These are phyloP conservation scores for Sarcomyxa edulis DNA, from an alignment of 768 basidiomycete species.

Conservation along the genomic window DNA sequence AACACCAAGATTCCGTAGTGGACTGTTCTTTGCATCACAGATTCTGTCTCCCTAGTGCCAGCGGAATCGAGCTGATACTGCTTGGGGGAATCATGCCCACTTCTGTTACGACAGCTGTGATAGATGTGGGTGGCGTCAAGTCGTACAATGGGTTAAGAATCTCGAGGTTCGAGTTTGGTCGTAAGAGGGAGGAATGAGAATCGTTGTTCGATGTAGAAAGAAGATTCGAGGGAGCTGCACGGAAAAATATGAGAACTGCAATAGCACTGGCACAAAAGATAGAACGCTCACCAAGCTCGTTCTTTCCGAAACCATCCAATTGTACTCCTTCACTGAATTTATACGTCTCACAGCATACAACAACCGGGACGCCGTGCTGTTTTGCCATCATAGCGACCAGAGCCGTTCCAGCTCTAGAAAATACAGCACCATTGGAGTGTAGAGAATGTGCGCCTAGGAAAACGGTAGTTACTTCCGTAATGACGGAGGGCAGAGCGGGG, in stretches of 20 bases:
- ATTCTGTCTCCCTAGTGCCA: constrained; percentile 49
- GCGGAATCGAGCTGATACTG: constrained; percentile 79
- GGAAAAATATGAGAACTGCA: no score
- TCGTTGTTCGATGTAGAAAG: constrained; percentile 21
- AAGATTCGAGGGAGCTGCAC: constrained; percentile 28
- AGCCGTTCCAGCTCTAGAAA: constrained; percentile 91
- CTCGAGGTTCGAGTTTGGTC: constrained; percentile 53
- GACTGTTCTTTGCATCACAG: no score
- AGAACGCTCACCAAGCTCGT: constrained; percentile 74
- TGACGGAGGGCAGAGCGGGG: constrained; percentile 73
- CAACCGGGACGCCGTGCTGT: constrained; percentile 82
- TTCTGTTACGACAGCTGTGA: constrained; percentile 96
- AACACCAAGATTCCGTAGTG: no score
- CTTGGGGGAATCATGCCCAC: constrained; percentile 93
- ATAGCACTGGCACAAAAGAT: not conserved
- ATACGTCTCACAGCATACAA: constrained; percentile 98
- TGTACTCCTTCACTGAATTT: constrained; percentile 93
- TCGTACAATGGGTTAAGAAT: constrained; percentile 89
- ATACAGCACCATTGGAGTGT: constrained; percentile 92
- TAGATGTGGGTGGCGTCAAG: constrained; percentile 84
- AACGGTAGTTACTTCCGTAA: constrained; percentile 79
- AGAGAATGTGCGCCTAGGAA: constrained; percentile 93
- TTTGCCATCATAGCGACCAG: constrained; percentile 96
- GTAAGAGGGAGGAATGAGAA: constrained; percentile 3
- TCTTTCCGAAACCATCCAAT: constrained; percentile 92